Percentiles rank a stretch among this genome's conserved stretches.
Evolutionary conservation across 2,329 filamentous ascomycete species (phyloP).

Genomic region (Periconia macrospinosa): DNA sequence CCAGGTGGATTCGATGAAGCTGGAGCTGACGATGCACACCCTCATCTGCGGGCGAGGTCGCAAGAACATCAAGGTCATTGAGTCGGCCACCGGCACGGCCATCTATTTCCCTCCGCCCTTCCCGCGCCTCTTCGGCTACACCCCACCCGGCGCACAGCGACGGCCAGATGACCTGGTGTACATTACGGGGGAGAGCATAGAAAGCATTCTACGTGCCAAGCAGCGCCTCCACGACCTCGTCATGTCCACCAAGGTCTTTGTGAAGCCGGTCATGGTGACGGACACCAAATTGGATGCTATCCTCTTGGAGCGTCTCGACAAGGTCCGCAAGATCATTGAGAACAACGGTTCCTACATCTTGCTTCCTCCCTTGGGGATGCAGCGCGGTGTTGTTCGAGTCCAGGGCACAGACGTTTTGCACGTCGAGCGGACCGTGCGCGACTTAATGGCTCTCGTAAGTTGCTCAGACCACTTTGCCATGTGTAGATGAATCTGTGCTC

Average conservation of each 20-base stretch:
- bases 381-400: conserved; percentile 81
- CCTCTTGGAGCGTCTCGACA: conserved; percentile 85
- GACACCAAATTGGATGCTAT: conserved; percentile 95
- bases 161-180: conserved; percentile 89
- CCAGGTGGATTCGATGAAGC: conserved; percentile 74
- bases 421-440: conserved; percentile 90
- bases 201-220: conserved; percentile 86
- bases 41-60: conserved; percentile 89
- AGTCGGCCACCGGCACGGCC: conserved; percentile 91
- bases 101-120: conserved; percentile 98
- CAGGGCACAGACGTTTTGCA: conserved; percentile 93
- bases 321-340: conserved; percentile 97
- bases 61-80: conserved; percentile 97
- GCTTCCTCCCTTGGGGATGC: conserved; percentile 83
- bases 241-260: conserved; percentile 70
- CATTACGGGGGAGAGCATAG: conserved; percentile 85
- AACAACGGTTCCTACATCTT: conserved; percentile 94
- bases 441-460: conserved; percentile 89
- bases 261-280: conserved; percentile 90
- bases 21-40: conserved; percentile 87
- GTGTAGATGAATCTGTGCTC: conserved; percentile 11
- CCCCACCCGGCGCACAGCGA: conserved; percentile 76
- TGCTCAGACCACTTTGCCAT: conserved; percentile 3
- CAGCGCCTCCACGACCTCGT: conserved; percentile 87
- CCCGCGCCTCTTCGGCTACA: conserved; percentile 87